Conservation (phyloP, 2,329 filamentous ascomycete genomes). For the Pezicula carpinea region DNA sequence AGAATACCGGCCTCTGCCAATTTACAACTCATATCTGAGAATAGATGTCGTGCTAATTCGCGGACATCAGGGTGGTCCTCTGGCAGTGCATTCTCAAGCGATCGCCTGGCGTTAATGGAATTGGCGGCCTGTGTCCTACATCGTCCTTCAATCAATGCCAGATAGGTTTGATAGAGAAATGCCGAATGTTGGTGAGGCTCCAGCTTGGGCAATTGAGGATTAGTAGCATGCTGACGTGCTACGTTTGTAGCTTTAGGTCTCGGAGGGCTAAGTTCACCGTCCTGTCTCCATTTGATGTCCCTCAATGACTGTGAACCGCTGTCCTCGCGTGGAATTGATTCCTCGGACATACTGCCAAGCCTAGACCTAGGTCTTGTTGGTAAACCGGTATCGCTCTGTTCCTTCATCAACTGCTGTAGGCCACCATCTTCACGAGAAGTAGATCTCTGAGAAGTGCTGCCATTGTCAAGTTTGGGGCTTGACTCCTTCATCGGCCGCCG, state of each 20-base stretch:
- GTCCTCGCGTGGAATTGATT: neutral
- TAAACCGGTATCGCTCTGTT: neutral
- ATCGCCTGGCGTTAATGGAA: constrained; percentile 18
- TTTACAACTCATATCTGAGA: constrained; percentile 17
- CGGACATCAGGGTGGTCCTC: constrained; percentile 23
- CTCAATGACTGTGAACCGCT: neutral
- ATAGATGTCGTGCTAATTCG: constrained; percentile 17
- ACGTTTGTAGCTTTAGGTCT: constrained; percentile 4
- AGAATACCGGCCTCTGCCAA: constrained; percentile 21
- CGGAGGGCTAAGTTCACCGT: neutral
- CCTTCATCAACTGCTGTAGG: neutral
- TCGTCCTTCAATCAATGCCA: constrained; percentile 26
- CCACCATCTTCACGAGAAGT: too few relatives aligned
- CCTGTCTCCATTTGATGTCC: too few relatives aligned
- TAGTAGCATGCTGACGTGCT: constrained; percentile 5
- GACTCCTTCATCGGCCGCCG: neutral
- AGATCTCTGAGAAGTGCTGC: too few relatives aligned
- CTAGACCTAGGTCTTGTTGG: neutral
- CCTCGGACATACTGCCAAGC: neutral
- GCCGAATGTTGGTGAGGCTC: constrained; percentile 18
- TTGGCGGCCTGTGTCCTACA: constrained; percentile 24
- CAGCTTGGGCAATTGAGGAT: constrained; percentile 10
- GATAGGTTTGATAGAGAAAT: constrained; percentile 25
- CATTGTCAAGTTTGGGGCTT: neutral
- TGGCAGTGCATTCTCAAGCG: constrained; percentile 13